These are phyloP conservation scores for Orbilia oligospora DNA, from an alignment of 2,329 filamentous ascomycete species.

Conservation along the genomic window DNA sequence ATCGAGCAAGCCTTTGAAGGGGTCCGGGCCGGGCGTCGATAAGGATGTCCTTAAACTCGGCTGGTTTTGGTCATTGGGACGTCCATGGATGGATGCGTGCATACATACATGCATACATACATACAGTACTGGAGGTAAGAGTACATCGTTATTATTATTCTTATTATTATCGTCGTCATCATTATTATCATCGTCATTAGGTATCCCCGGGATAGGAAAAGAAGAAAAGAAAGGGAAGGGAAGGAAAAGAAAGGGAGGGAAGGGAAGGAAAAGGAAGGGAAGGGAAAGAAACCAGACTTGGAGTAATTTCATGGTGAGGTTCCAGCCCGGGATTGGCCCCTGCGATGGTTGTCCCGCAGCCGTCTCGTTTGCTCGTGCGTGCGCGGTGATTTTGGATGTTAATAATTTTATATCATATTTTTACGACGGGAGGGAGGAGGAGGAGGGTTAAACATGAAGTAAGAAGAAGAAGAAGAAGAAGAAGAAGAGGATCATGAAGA, in stretches of 20 bases:
- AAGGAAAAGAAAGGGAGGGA: neutral
- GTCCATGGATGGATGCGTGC: neutral
- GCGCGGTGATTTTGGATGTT: slow-evolving; percentile 1
- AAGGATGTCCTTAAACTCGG: slow-evolving; percentile 8
- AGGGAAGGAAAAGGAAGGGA: neutral
- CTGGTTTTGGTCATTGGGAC: slow-evolving; percentile 8
- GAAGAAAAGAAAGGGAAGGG: neutral
- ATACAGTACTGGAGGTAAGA: too few species aligned
- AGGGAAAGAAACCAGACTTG: too few species aligned
- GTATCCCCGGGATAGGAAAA: neutral
- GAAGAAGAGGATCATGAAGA: too few species aligned
- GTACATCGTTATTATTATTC: slow-evolving; percentile 3
- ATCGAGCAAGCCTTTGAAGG: neutral
- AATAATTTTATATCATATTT: slow-evolving; percentile 34
- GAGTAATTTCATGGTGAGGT: too few species aligned
- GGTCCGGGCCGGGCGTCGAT: slow-evolving; percentile 8
- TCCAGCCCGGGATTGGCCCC: slow-evolving; percentile 24
- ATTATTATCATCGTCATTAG: too few species aligned
- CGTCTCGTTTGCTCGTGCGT: slow-evolving; percentile 36
- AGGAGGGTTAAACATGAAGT: slow-evolving; percentile 12
- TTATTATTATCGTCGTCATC: neutral
- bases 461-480: neutral
- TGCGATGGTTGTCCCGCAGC: too few species aligned
- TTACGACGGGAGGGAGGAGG: neutral
- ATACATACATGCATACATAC: too few species aligned